Conservation (phyloP, 2,329 filamentous ascomycete species). For the Harringtonia aguacate region DNA sequence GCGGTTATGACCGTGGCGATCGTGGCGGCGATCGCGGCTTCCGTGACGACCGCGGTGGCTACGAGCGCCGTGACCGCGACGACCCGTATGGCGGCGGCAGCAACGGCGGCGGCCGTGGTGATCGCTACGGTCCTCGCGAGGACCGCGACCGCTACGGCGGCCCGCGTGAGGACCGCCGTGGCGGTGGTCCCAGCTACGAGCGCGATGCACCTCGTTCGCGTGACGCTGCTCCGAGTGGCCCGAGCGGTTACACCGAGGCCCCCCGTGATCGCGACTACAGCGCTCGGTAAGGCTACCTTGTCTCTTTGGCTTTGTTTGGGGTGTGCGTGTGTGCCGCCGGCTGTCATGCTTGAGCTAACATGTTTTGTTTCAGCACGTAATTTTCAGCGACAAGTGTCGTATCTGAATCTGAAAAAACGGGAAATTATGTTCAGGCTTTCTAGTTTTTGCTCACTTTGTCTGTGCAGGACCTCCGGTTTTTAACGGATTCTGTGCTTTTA, state of each 20-base stretch:
- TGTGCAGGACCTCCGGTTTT: neutral
- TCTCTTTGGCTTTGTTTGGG: neutral
- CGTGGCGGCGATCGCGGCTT: slow-evolving; percentile 36
- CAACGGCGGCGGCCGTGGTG: slow-evolving; percentile 29
- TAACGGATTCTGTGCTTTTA: neutral
- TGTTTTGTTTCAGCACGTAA: neutral
- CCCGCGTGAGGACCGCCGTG: slow-evolving; percentile 21
- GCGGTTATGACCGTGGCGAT: slow-evolving; percentile 41
- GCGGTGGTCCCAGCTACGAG: slow-evolving; percentile 22
- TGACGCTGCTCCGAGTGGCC: slow-evolving; percentile 19
- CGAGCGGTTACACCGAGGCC: slow-evolving; percentile 29
- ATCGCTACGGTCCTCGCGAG: slow-evolving; percentile 35
- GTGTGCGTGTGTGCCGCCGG: too few relatives aligned
- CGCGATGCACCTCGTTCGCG: slow-evolving; percentile 11
- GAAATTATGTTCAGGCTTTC: neutral
- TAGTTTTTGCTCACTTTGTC: neutral
- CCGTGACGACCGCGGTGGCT: slow-evolving; percentile 36
- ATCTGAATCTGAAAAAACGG: neutral
- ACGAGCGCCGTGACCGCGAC: slow-evolving; percentile 40
- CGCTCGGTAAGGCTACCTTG: slow-evolving; percentile 19
- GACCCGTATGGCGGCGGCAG: slow-evolving; percentile 22
- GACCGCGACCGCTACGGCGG: slow-evolving; percentile 32
- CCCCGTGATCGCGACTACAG: slow-evolving; percentile 32
- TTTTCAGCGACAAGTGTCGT: neutral
- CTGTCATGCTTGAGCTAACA: too few relatives aligned